Conservation (phyloP, 148 eudicot species). For the Spergularia bocconei region DNA sequence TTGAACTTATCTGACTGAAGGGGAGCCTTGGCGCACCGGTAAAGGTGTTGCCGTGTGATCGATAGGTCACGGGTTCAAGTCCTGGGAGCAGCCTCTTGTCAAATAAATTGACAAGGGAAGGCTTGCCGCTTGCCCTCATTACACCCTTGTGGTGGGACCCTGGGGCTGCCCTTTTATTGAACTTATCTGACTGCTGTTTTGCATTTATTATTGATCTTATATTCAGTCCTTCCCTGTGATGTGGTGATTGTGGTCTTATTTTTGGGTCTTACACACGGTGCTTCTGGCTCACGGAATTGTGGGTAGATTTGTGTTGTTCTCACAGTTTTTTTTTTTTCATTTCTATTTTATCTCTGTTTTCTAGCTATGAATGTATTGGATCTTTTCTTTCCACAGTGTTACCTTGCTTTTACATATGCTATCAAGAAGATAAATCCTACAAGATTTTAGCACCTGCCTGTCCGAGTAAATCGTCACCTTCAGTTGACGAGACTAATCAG, state of each 20-base stretch:
- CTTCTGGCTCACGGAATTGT: not conserved
- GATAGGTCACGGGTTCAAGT: too few relatives aligned
- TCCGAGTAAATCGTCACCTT: slow-evolving; percentile 37
- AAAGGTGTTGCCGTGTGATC: too few relatives aligned
- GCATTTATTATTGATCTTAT: not conserved
- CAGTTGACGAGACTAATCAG: slow-evolving; percentile 33
- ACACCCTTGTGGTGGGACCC: too few relatives aligned
- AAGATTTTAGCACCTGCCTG: slow-evolving; percentile 33
- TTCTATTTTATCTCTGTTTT: not conserved
- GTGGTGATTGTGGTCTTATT: not conserved
- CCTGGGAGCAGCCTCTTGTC: too few relatives aligned
- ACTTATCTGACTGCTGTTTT: not conserved
- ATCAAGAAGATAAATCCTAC: slow-evolving; percentile 49
- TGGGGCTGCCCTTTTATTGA: too few relatives aligned
- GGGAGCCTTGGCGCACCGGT: too few relatives aligned
- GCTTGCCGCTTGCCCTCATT: too few relatives aligned
- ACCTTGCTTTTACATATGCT: slow-evolving; percentile 76
- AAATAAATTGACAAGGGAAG: too few relatives aligned
- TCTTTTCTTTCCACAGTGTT: slow-evolving; percentile 52
- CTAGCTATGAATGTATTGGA: slow-evolving; percentile 3
- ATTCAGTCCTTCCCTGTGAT: not conserved
- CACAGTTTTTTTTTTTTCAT: not conserved
- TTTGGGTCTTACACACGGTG: not conserved
- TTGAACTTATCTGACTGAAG: too few relatives aligned
- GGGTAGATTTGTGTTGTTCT: not conserved